These are phyloP conservation scores for Starmerella khaoyaiensis DNA, from an alignment of 805 yeast genomes.

Conservation along the genomic window DNA sequence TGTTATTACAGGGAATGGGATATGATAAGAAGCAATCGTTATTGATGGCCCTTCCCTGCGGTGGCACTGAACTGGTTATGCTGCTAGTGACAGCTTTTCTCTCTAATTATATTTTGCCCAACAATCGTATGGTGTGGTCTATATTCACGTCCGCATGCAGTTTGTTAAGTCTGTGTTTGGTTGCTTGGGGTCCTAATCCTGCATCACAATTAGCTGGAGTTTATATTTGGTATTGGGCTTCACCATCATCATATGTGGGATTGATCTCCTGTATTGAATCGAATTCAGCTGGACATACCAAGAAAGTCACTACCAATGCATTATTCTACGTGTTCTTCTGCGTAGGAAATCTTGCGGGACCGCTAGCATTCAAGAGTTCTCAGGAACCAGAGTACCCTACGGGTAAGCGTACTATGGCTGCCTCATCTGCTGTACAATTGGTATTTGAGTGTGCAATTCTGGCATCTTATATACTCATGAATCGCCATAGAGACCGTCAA, in stretches of 20 bases:
- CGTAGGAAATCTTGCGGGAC: conserved; percentile 44
- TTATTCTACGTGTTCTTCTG: conserved; percentile 38
- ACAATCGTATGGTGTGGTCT: conserved; percentile 12
- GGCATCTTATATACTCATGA: conserved; percentile 2
- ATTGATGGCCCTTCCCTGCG: conserved; percentile 33
- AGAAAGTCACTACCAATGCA: conserved; percentile 38
- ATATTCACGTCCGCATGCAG: conserved; percentile 5
- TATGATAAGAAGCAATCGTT: conserved; percentile 31
- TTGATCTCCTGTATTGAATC: conserved; percentile 29
- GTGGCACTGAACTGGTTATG: conserved; percentile 32
- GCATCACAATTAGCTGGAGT: conserved; percentile 16
- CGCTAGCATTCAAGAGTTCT: conserved; percentile 44
- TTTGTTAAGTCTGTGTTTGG: conserved; percentile 12
- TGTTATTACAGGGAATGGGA: conserved; percentile 36
- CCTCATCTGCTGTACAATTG: conserved; percentile 28
- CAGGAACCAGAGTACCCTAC: conserved; percentile 51
- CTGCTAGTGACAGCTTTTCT: conserved; percentile 8
- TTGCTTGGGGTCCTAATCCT: conserved; percentile 21
- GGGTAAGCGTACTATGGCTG: conserved; percentile 47
- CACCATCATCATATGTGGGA: conserved; percentile 11
- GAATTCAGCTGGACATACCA: conserved; percentile 46
- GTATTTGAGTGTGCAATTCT: conserved; percentile 1
- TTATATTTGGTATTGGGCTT: conserved; percentile 10
- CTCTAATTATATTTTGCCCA: conserved; percentile 3
- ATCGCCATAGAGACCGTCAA: conserved; percentile 12